Conservation (phyloP, 164 flowering plant species). For the Santalum album region DNA sequence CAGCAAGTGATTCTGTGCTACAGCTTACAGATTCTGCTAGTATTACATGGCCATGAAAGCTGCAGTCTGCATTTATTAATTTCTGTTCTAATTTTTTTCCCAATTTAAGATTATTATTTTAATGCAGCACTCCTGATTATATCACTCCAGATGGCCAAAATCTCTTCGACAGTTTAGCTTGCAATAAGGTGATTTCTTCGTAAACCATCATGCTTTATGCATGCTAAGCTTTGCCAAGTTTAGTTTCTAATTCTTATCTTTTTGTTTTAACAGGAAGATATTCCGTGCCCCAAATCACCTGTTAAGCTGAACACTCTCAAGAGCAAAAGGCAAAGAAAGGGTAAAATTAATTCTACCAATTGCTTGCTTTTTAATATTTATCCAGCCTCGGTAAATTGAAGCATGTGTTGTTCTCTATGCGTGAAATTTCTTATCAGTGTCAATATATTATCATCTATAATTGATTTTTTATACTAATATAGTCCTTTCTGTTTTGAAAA, state of each 20-base stretch:
- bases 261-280: conserved; percentile 39
- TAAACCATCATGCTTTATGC: not conserved
- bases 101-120: not conserved
- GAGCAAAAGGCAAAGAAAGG: conserved; percentile 44
- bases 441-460: too few relatives aligned
- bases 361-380: too few relatives aligned
- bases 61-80: too few relatives aligned
- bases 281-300: conserved; percentile 75
- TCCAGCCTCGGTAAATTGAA: too few relatives aligned
- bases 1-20: too few relatives aligned
- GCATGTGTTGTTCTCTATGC: too few relatives aligned
- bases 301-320: conserved; percentile 50
- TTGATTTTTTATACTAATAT: too few relatives aligned
- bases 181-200: conserved; percentile 41
- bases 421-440: too few relatives aligned
- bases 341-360: conserved; percentile 22
- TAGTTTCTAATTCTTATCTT: not conserved
- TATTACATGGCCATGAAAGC: too few relatives aligned
- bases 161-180: conserved; percentile 28
- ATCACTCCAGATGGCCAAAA: conserved; percentile 78
- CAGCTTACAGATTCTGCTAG: too few relatives aligned
- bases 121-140: conserved; percentile 87
- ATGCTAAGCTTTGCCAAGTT: not conserved
- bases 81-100: too few relatives aligned
- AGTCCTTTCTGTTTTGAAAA: too few relatives aligned